These are phyloP conservation scores for Marasmius fiardii DNA, from an alignment of 1,284 basidiomycete genomes.

Conservation along the genomic window DNA sequence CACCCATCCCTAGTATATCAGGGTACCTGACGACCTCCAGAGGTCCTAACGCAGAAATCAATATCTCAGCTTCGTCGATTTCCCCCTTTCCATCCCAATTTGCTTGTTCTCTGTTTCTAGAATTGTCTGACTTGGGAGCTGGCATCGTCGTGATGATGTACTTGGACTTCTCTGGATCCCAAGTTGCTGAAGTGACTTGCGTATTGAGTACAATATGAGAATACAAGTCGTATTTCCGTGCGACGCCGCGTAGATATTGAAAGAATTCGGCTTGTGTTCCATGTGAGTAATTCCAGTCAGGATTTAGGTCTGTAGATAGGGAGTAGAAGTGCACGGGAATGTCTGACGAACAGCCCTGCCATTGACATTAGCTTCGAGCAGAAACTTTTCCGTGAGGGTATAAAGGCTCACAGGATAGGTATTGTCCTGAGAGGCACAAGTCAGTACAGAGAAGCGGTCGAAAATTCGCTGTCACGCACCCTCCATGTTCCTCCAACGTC, in stretches of 20 bases:
- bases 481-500: conserved; percentile 37
- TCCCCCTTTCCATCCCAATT: conserved; percentile 10
- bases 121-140: not conserved
- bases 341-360: conserved; percentile 31
- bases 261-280: conserved; percentile 29
- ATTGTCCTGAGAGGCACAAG: conserved; percentile 24
- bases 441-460: not conserved
- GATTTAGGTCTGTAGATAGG: conserved; percentile 33
- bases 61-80: conserved; percentile 26
- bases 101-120: not conserved
- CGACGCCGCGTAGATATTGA: conserved; percentile 31
- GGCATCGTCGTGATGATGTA: conserved; percentile 31
- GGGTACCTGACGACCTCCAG: conserved; percentile 36
- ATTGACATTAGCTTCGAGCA: conserved; percentile 16
- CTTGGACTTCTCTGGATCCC: conserved; percentile 30
- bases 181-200: conserved; percentile 33
- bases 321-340: conserved; percentile 32
- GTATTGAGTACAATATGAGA: conserved; percentile 28
- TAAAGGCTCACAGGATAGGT: conserved; percentile 26
- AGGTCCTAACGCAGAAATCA: conserved; percentile 44
- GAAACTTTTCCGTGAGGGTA: not conserved
- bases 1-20: conserved; percentile 33
- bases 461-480: conserved; percentile 19
- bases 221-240: conserved; percentile 26
- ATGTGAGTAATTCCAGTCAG: conserved; percentile 30